These are phyloP conservation scores for Brettanomyces sp. DNA, from an alignment of 805 yeast species.

Conservation along the genomic window DNA sequence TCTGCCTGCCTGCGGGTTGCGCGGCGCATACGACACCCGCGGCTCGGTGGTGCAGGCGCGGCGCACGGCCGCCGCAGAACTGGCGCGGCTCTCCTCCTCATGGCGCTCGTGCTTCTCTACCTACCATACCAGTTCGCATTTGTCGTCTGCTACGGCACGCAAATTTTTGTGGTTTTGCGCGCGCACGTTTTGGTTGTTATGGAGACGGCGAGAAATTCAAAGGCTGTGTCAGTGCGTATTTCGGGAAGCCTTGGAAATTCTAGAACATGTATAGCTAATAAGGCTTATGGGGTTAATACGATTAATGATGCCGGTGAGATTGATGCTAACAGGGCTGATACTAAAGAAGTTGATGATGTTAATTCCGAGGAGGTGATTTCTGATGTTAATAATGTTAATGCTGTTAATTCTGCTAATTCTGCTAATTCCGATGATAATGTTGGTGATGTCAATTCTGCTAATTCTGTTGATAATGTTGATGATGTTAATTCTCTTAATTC, in stretches of 20 bases:
- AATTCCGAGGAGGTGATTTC: too few relatives aligned
- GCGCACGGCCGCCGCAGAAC: conserved; percentile 2
- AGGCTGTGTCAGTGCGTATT: too few relatives aligned
- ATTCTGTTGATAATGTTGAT: too few relatives aligned
- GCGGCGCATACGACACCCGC: too few relatives aligned
- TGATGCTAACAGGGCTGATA: too few relatives aligned
- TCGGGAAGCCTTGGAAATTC: too few relatives aligned
- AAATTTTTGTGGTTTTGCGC: conserved; percentile 41
- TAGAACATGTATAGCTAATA: too few relatives aligned
- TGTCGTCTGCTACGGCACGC: conserved; percentile 49
- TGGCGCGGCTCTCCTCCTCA: conserved; percentile 7
- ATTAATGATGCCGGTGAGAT: too few relatives aligned
- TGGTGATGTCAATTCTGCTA: not conserved
- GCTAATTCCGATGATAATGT: not conserved
- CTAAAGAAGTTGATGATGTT: too few relatives aligned
- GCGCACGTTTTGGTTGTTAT: conserved; percentile 6
- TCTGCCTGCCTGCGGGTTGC: not conserved
- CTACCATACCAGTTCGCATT: conserved; percentile 79
- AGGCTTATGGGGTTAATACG: too few relatives aligned
- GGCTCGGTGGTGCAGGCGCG: too few relatives aligned
- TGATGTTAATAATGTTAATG: not conserved
- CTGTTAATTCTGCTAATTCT: not conserved
- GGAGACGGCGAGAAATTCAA: not conserved
- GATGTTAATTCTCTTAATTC: too few relatives aligned
- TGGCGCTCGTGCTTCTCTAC: conserved; percentile 28